Evolutionary conservation across 768 basidiomycete genomes (phyloP), one percentile per base, ranked within the genome.

Genomic region (Fomitopsis serialis): DNA sequence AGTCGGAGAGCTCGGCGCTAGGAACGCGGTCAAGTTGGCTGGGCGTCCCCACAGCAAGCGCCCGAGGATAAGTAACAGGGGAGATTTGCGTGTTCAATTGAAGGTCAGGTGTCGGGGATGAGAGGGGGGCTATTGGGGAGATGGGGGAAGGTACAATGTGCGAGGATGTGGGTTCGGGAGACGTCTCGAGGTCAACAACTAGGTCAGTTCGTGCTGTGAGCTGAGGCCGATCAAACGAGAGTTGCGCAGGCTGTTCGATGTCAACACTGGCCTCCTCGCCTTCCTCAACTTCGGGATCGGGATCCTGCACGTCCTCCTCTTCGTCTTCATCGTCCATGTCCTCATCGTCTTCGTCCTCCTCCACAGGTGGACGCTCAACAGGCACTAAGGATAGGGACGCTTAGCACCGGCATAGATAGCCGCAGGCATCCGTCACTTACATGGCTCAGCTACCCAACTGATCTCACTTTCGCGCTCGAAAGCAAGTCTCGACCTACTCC

Each of bases 391-490:
- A 56, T 22, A 32, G 43, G 55, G 48, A 56, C 29, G 25, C 62
- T 50, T 11, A 45, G n/a, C 24, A 42, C 21, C 36, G 47, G 32
- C 29, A 21, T 7, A 29, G 52, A 35, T 13, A 34, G 23, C 15
- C 2, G 45, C 0, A 23, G 22, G n/a, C 29, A 40, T 27, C 10
- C 37, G 40, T 42, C 7, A 72, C 80, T 60, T 61, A 88, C 89
- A 82, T 64, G 78, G 84, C 45, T 83, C 80, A 40, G 85, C 87
- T 35, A 88, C 73, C 89, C 89, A 92, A 61, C 89, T 92, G 43
- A 75, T 78, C 60, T 84, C 83, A 42, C 80, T 78, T 44, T 78
- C 64, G 25, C 64, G 57, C 19, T 61, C 63, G 35, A 63, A 58
- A n/a, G 51, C 57, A 29, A 47, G 35, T 13, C 54, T 57, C 2